Evolutionary conservation across 352 stramenopile species (phyloP).

Genomic region (Thraustochytrium striatum): DNA sequence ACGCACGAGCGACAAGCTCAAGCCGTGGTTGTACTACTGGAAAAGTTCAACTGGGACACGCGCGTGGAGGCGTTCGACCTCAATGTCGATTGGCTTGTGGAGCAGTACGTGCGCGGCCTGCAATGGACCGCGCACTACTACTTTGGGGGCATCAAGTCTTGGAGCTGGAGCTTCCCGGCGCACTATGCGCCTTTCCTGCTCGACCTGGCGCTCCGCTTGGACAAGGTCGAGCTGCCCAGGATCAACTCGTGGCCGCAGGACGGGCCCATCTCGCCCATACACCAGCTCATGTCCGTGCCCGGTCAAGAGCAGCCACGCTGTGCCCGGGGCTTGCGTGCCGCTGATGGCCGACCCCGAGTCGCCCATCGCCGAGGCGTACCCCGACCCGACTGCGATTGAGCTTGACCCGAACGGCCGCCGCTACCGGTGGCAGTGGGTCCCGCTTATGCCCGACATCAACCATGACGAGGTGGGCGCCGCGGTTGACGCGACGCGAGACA

Average conservation of each 20-base stretch:
- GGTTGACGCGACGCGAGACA: background rate
- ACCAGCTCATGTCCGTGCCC: slow-evolving; percentile 96
- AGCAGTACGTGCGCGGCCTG: slow-evolving; percentile 66
- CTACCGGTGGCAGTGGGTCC: slow-evolving; percentile 38
- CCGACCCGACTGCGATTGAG: slow-evolving; percentile 73
- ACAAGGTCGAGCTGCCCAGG: slow-evolving; percentile 1
- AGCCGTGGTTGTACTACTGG: slow-evolving; percentile 74
- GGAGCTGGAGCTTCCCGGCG: slow-evolving; percentile 98
- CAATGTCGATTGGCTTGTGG: background rate
- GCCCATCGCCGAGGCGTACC: slow-evolving; percentile 93
- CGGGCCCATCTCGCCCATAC: slow-evolving; percentile 87
- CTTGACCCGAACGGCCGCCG: slow-evolving; percentile 90
- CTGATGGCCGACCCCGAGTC: slow-evolving; percentile 91
- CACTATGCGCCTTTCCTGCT: slow-evolving; percentile 93
- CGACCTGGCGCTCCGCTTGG: slow-evolving; percentile 70
- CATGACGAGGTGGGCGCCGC: background rate
- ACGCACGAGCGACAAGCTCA: too few relatives aligned
- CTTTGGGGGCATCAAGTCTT: slow-evolving; percentile 93
- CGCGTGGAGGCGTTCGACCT: background rate
- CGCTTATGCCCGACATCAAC: background rate
- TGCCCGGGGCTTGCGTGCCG: slow-evolving; percentile 84
- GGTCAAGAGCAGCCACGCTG: slow-evolving; percentile 83
- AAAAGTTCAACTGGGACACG: slow-evolving; percentile 35
- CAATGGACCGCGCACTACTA: slow-evolving; percentile 99
- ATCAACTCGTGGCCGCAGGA: slow-evolving; percentile 53